Evolutionary conservation across 148 eudicot species (phyloP), one percentile per base, ranked within the genome.

Genomic region (Cornus florida): DNA sequence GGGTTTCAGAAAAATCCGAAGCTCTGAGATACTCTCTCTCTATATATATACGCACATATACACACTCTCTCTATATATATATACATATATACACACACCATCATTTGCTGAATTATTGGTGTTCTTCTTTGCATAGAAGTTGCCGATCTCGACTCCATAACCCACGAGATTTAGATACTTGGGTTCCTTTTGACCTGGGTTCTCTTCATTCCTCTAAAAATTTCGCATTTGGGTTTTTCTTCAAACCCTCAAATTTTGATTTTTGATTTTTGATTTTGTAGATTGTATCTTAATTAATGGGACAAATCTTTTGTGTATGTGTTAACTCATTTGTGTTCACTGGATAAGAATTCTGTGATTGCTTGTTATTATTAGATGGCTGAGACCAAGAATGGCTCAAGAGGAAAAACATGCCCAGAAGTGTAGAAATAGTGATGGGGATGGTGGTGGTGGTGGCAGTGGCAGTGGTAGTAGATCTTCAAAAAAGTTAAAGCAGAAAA

Each of bases 401-500:
- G 92, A 89, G 75, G 88, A 89, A 81, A 82, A 87, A 81, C 83
- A 87, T 71, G 71, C 74, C 80, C 86, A 82, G 38, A 71, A 78
- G 73, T 86, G 77, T 76, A 79, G 82, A 79, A 82, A 81, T 48
- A 83, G 70, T 70, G 68, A 67, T 65, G 78, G 80, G 65, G 77
- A 75, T 68, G 81, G 73, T n/a, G 80, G 72, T 5, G 67, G 71
- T 38, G 31, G 74, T 39, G 62, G 71, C 50, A 67, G 77, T 65
- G 68, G 79, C 71, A 68, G 78, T 33, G 78, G 72, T 32, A 78
- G 73, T 78, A 82, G 82, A 84, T 88, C 89, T 74, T 89, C 93
- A 8, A 90, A 88, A 56, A 89, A 85, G 70, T 53, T 74, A 57
- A 90, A 89, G 81, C 89, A 84, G 59, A 91, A 85, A 56, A 92